Conservation (phyloP, 345 rosid genomes). For the Anacardium occidentale region DNA sequence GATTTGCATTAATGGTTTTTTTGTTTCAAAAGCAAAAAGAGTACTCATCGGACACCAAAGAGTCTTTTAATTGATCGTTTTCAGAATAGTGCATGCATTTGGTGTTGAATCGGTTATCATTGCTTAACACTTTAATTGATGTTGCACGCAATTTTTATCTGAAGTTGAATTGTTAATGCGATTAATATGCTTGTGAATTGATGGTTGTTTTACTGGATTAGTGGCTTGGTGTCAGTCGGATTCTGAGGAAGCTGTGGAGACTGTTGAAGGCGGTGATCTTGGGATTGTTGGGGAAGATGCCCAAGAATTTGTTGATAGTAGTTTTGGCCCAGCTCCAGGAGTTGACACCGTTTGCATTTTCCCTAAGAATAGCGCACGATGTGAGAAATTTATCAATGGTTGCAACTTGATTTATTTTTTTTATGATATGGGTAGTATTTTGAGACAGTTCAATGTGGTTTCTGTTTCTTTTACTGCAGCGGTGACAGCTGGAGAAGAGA, state of each 20-base stretch:
- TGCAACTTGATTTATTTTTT: neutral
- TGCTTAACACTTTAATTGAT: neutral
- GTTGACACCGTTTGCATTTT: constrained; percentile 64
- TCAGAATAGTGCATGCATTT: neutral
- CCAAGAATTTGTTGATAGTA: constrained; percentile 48
- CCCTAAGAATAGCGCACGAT: constrained; percentile 71
- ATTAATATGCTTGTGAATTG: neutral
- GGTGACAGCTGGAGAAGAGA: constrained; percentile 73
- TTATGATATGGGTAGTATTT: neutral
- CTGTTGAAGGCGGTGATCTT: constrained; percentile 60
- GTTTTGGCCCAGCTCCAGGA: constrained; percentile 62
- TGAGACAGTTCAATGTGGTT: constrained; percentile 8
- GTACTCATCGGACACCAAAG: neutral
- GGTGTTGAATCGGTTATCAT: neutral
- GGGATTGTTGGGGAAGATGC: constrained; percentile 68
- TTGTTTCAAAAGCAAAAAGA: neutral
- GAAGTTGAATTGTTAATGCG: neutral
- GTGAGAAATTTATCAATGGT: constrained; percentile 28
- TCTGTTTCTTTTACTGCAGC: constrained; percentile 39
- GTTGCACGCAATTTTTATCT: neutral
- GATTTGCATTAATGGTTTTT: no score
- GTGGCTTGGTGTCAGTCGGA: constrained; percentile 74
- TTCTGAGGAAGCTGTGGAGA: constrained; percentile 44
- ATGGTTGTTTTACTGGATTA: constrained; percentile 25
- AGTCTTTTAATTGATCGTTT: neutral